Conservation (phyloP, 73 alveolate species). For the Symbiodinium natans region DNA sequence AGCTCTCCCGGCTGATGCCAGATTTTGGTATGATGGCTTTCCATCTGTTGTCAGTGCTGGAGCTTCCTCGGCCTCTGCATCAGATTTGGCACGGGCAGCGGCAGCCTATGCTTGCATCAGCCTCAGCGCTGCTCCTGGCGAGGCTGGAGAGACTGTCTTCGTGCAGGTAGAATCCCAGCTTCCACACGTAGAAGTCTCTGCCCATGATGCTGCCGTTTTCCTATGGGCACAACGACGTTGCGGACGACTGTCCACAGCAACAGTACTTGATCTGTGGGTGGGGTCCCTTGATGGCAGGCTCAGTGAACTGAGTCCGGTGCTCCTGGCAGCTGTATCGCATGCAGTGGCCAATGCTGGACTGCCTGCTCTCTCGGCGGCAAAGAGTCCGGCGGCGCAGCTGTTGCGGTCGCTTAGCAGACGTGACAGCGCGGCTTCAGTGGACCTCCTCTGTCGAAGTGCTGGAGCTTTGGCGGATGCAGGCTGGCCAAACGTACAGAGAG, state of each 20-base stretch:
- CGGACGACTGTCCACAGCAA: neutral
- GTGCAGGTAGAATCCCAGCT: neutral
- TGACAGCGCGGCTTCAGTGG: neutral
- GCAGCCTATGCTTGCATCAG: neutral
- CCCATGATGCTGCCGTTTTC: neutral
- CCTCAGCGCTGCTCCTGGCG: neutral
- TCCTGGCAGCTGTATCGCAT: slow-evolving; percentile 6
- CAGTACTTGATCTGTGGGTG: neutral
- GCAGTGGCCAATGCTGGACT: neutral
- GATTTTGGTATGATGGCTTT: neutral
- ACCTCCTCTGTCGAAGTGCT: slow-evolving; percentile 5
- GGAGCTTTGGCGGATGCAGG: neutral
- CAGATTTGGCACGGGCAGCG: neutral
- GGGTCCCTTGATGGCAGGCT: slow-evolving; percentile 4
- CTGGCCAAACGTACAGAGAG: neutral
- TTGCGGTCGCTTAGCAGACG: neutral
- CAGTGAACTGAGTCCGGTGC: neutral
- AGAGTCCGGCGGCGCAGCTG: neutral
- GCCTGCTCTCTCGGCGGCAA: neutral
- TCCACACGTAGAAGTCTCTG: neutral
- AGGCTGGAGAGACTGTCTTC: neutral
- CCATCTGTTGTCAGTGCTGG: neutral
- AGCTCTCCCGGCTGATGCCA: neutral
- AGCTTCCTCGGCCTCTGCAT: neutral
- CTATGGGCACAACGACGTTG: slow-evolving; percentile 14